Evolutionary conservation across 164 flowering plant genomes (phyloP).

Genomic region (Vitis cinerea): DNA sequence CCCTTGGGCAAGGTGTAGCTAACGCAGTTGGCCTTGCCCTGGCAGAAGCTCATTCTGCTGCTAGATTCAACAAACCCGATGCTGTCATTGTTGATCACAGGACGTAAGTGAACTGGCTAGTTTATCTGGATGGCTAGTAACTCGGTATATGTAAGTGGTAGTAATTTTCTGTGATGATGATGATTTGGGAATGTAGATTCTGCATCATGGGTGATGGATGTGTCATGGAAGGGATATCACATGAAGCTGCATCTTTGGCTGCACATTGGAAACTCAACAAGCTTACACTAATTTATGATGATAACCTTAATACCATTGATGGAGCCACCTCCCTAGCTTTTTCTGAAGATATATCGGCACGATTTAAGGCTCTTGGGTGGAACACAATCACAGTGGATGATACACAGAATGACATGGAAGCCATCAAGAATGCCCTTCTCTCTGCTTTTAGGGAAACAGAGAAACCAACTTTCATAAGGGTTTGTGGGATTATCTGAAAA

Average conservation of each 20-base stretch:
- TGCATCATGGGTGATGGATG: conserved; percentile 67
- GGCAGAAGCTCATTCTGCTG: conserved; percentile 59
- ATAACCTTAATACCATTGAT: conserved; percentile 53
- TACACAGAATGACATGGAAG: conserved; percentile 26
- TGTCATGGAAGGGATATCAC: conserved; percentile 62
- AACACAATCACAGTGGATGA: conserved; percentile 41
- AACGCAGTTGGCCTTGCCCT: conserved; percentile 67
- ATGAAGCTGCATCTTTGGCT: conserved; percentile 62
- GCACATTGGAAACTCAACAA: conserved; percentile 63
- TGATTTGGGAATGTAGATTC: conserved; percentile 25
- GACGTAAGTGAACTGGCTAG: conserved; percentile 26
- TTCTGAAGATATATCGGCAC: conserved; percentile 39
- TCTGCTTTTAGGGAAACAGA: conserved; percentile 34
- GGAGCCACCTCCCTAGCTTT: conserved; percentile 44
- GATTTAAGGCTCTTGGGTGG: conserved; percentile 60
- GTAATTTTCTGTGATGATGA: not conserved
- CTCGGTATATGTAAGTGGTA: not conserved
- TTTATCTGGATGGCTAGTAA: not conserved
- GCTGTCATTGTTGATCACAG: conserved; percentile 42
- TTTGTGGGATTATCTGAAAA: conserved; percentile 6
- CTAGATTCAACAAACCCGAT: conserved; percentile 57
- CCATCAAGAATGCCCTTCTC: conserved; percentile 33
- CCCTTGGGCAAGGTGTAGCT: conserved; percentile 67
- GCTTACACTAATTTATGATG: conserved; percentile 51
- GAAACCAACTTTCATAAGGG: conserved; percentile 57